Conservation (phyloP, 169 alveolate species). For the Plasmodium sp. region DNA sequence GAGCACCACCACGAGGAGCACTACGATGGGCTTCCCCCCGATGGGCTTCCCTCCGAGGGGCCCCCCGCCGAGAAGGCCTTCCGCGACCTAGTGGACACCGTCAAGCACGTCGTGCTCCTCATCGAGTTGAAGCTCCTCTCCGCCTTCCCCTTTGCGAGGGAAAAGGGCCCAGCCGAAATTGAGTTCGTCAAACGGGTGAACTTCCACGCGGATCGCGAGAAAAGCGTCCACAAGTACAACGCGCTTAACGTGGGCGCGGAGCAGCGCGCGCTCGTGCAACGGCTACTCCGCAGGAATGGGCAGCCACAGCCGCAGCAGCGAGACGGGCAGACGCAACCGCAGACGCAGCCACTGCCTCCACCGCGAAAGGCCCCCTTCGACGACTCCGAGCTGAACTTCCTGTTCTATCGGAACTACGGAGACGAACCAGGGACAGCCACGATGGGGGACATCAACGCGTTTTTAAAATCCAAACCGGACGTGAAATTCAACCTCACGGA, state of each 20-base stretch:
- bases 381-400: slow-evolving; percentile 12
- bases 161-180: slow-evolving; percentile 25
- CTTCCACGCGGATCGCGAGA: slow-evolving; percentile 36
- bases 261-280: slow-evolving; percentile 6
- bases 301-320: neutral
- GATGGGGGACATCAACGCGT: slow-evolving; percentile 13
- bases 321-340: neutral
- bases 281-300: neutral
- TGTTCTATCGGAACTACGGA: slow-evolving; percentile 13
- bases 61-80: neutral
- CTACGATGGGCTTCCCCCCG: neutral
- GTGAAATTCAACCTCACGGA: slow-evolving; percentile 30
- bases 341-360: neutral
- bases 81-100: neutral
- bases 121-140: slow-evolving; percentile 24
- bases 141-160: slow-evolving; percentile 10
- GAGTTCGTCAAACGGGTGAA: slow-evolving; percentile 41
- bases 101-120: slow-evolving; percentile 18
- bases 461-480: neutral
- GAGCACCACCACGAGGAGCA: too few species aligned
- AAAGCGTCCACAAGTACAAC: slow-evolving; percentile 41
- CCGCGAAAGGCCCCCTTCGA: neutral
- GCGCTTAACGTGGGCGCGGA: slow-evolving; percentile 15
- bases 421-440: neutral
- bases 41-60: neutral